Percentiles rank a stretch among this genome's conserved stretches.
Conservation (phyloP, 2,329 filamentous ascomycete genomes). For the Emmonsia crescens region DNA sequence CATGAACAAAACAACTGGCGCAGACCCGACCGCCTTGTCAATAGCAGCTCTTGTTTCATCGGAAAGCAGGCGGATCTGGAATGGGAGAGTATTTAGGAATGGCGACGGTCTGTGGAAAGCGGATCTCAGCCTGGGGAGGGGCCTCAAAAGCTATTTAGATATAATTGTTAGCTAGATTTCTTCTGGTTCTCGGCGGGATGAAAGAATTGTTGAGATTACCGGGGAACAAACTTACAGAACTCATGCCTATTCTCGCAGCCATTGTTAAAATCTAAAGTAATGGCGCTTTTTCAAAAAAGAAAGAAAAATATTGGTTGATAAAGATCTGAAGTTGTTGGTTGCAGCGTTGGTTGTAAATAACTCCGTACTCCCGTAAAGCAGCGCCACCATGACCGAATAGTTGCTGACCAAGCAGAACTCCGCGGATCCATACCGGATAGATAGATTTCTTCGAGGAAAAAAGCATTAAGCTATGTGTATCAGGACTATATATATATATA, state of each 20-base stretch:
- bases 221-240: background rate
- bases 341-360: background rate
- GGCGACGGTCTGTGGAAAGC: background rate
- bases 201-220: background rate
- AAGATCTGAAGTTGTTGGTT: background rate
- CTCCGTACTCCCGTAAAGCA: too few species aligned
- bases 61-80: constrained; percentile 50
- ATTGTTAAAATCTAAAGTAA: background rate
- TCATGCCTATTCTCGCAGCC: background rate
- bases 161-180: background rate
- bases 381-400: background rate
- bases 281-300: background rate
- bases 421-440: background rate
- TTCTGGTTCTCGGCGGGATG: background rate
- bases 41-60: constrained; percentile 71
- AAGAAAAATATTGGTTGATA: background rate
- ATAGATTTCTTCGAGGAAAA: background rate
- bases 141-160: constrained; percentile 4
- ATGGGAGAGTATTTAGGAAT: constrained; percentile 1
- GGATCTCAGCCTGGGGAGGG: constrained; percentile 2
- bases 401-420: too few species aligned
- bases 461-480: background rate
- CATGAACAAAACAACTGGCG: constrained; percentile 97
- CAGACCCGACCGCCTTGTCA: constrained; percentile 75
- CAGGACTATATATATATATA: background rate